phyloP scores from a whole-genome alignment of 2,329 filamentous ascomycete genomes.

The Trichophyton verrucosum region DNA sequence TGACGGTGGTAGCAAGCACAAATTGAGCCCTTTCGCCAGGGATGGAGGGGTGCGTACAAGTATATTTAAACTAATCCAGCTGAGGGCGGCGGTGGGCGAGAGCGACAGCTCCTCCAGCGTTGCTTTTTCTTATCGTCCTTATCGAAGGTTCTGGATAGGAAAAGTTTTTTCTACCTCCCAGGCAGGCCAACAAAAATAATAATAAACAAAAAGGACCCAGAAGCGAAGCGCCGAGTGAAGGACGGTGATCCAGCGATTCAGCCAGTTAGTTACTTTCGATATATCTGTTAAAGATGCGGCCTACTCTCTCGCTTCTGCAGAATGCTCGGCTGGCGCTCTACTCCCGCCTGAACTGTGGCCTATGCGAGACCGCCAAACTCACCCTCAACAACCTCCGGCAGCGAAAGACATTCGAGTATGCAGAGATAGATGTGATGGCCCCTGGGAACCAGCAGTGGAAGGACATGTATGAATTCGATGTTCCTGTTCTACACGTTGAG shows the following conservation, averaged over 20 bases:
- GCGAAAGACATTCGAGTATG: slow-evolving; percentile 42
- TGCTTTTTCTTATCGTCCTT: not conserved
- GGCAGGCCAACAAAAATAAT: not conserved
- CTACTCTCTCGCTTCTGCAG: slow-evolving; percentile 19
- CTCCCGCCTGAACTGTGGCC: slow-evolving; percentile 46
- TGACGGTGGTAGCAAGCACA: not conserved
- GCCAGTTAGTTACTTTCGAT: not conserved
- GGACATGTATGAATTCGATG: slow-evolving; percentile 51
- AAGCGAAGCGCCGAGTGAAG: not conserved
- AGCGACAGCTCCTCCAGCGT: not conserved
- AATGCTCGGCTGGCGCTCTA: slow-evolving; percentile 45
- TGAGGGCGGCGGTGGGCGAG: not conserved
- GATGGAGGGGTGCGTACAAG: not conserved
- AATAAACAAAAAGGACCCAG: not conserved
- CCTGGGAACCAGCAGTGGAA: slow-evolving; percentile 45
- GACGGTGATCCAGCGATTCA: not conserved
- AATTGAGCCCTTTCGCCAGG: not conserved
- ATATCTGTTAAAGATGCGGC: slow-evolving; percentile 7
- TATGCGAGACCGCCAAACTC: slow-evolving; percentile 50
- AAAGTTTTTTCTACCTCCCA: not conserved
- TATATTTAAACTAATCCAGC: not conserved
- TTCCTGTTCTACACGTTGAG: slow-evolving; percentile 50
- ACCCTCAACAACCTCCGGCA: slow-evolving; percentile 43
- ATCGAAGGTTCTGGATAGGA: slow-evolving; percentile 14
- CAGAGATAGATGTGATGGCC: slow-evolving; percentile 48